Evolutionary conservation across 805 yeast genomes (phyloP).

Genomic region (Lipomyces chichibuensis): DNA sequence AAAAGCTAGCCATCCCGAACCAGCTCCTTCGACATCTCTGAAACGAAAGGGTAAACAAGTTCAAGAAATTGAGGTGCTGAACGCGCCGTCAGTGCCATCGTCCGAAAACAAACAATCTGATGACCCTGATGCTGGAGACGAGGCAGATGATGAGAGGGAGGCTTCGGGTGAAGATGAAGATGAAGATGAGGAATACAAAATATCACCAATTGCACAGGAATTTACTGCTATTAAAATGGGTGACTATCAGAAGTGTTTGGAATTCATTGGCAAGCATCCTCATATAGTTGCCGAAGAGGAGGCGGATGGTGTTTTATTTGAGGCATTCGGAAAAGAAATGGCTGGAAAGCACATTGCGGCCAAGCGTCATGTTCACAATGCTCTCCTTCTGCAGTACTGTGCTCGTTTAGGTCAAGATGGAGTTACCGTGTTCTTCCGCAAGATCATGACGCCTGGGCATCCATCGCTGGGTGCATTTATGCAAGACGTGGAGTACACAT

Average conservation of each 20-base stretch:
- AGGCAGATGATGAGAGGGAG: conserved; percentile 18
- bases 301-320: conserved; percentile 90
- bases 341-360: conserved; percentile 60
- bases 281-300: conserved; percentile 78
- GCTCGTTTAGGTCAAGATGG: conserved; percentile 51
- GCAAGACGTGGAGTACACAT: conserved; percentile 74
- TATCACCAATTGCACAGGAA: conserved; percentile 64
- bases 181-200: conserved; percentile 38
- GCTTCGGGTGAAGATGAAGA: conserved; percentile 20
- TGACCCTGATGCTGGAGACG: conserved; percentile 11
- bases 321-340: conserved; percentile 82
- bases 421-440: conserved; percentile 69
- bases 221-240: conserved; percentile 62
- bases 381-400: conserved; percentile 76
- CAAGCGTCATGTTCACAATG: conserved; percentile 72
- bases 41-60: conserved; percentile 33
- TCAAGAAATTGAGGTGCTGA: conserved; percentile 45
- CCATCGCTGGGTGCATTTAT: conserved; percentile 73
- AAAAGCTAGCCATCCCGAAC: conserved; percentile 48
- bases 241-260: conserved; percentile 55
- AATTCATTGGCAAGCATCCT: conserved; percentile 58
- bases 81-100: conserved; percentile 35
- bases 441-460: conserved; percentile 55
- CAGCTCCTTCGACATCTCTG: conserved; percentile 41
- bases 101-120: conserved; percentile 7